These are phyloP conservation scores for Lachnellula arida DNA, from an alignment of 2,329 filamentous ascomycete genomes.

Conservation along the genomic window DNA sequence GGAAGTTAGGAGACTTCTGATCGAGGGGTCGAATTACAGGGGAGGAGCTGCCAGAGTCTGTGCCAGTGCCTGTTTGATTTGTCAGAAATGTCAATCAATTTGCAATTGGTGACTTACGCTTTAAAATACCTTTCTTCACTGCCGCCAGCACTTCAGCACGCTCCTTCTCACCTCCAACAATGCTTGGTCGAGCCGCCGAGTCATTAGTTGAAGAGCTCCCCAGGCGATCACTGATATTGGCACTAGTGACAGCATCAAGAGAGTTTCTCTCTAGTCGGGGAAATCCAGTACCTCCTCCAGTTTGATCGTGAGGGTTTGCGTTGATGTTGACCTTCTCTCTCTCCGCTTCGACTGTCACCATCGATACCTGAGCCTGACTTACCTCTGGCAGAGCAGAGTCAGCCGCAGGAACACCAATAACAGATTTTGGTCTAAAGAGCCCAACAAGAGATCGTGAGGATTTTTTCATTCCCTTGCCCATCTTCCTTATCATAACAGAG, in stretches of 20 bases:
- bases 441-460: constrained; percentile 86
- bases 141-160: constrained; percentile 87
- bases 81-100: constrained; percentile 28
- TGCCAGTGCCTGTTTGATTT: constrained; percentile 28
- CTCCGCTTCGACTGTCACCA: constrained; percentile 94
- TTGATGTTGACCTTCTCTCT: constrained; percentile 75
- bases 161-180: constrained; percentile 84
- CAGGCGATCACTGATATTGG: constrained; percentile 42
- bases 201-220: constrained; percentile 56
- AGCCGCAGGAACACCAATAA: constrained; percentile 70
- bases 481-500: constrained; percentile 94
- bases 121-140: constrained; percentile 92
- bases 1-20: constrained; percentile 45
- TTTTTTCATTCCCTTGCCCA: constrained; percentile 98
- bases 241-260: constrained; percentile 57
- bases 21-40: constrained; percentile 63
- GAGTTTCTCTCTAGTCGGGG: constrained; percentile 82
- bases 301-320: constrained; percentile 60
- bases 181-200: constrained; percentile 72
- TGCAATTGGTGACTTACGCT: constrained; percentile 57
- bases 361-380: constrained; percentile 81
- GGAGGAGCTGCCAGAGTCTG: constrained; percentile 59
- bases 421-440: constrained; percentile 89
- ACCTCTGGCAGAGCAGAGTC: constrained; percentile 63
- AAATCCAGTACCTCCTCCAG: constrained; percentile 71